Percentiles rank a stretch among this genome's conserved stretches.
Evolutionary conservation across 345 rosid species (phyloP).

Genomic region (Aquilaria yunnanensis): DNA sequence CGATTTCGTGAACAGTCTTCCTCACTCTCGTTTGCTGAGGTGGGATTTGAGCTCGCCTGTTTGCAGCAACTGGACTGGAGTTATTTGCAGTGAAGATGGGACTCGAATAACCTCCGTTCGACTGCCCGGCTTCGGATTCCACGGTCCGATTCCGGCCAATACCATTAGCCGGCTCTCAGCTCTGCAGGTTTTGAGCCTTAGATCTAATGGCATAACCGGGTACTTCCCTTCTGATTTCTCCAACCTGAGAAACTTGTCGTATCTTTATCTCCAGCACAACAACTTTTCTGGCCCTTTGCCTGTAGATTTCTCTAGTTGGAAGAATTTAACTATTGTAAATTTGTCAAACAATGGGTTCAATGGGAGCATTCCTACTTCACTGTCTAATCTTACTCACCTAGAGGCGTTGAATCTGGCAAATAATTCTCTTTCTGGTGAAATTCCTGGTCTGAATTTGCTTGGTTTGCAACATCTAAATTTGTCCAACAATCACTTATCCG

Average conservation of each 20-base stretch:
- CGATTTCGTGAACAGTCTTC: constrained; percentile 41
- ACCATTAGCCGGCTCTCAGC: constrained; percentile 69
- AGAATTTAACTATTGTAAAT: constrained; percentile 60
- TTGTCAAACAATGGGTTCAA: constrained; percentile 67
- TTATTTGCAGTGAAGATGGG: constrained; percentile 50
- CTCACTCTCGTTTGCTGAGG: constrained; percentile 45
- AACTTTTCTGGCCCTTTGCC: constrained; percentile 63
- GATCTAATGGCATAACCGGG: constrained; percentile 68
- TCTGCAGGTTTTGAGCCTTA: constrained; percentile 70
- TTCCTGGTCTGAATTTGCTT: constrained; percentile 58
- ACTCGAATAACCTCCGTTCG: constrained; percentile 56
- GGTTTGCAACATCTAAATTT: constrained; percentile 49
- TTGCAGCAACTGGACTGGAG: constrained; percentile 71
- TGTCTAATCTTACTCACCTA: constrained; percentile 58
- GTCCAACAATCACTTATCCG: constrained; percentile 57
- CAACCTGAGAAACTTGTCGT: constrained; percentile 57
- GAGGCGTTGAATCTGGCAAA: constrained; percentile 64
- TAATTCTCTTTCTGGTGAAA: constrained; percentile 72
- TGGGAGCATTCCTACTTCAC: constrained; percentile 58
- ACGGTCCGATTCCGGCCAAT: constrained; percentile 61
- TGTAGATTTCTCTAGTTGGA: constrained; percentile 45
- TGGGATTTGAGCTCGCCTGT: constrained; percentile 53
- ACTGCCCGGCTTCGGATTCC: constrained; percentile 78
- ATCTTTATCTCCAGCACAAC: constrained; percentile 73
- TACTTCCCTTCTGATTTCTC: constrained; percentile 58